phyloP scores from a whole-genome alignment of 2,329 filamentous ascomycete genomes.

The Trichoderma sp. region DNA sequence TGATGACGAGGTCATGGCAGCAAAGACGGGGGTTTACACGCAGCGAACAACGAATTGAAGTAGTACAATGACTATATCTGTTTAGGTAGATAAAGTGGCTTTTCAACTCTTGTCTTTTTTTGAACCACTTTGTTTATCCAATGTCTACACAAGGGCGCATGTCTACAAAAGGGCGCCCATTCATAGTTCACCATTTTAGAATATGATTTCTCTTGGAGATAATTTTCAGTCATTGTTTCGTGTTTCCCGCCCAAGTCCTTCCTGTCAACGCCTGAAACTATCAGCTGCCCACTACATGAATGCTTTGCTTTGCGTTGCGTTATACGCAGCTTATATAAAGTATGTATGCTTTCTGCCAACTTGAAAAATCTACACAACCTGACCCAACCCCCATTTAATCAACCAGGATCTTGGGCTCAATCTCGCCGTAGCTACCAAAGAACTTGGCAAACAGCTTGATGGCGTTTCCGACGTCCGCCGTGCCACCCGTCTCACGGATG shows the following conservation, averaged over 20 bases:
- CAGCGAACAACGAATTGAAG: background rate
- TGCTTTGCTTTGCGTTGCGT: background rate
- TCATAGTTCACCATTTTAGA: background rate
- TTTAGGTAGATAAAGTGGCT: background rate
- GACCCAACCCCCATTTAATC: slow-evolving; percentile 52
- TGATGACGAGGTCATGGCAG: background rate
- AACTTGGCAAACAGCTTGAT: slow-evolving; percentile 85
- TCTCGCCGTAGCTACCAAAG: slow-evolving; percentile 75
- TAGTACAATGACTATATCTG: background rate
- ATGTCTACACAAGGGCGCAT: background rate
- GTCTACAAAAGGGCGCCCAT: background rate
- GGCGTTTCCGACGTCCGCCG: slow-evolving; percentile 81
- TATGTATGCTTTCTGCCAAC: background rate
- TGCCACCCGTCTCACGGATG: slow-evolving; percentile 88
- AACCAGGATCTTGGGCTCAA: slow-evolving; percentile 80
- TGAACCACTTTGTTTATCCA: background rate
- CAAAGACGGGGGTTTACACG: background rate
- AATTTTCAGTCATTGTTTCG: background rate
- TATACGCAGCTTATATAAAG: background rate
- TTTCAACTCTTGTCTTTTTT: background rate
- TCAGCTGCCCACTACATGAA: background rate
- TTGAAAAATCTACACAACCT: background rate
- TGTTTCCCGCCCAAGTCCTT: background rate
- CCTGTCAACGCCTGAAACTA: background rate
- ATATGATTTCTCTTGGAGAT: background rate